These are phyloP conservation scores for Ligustrum vulgare DNA, from an alignment of 257 asterid species.

Conservation along the genomic window DNA sequence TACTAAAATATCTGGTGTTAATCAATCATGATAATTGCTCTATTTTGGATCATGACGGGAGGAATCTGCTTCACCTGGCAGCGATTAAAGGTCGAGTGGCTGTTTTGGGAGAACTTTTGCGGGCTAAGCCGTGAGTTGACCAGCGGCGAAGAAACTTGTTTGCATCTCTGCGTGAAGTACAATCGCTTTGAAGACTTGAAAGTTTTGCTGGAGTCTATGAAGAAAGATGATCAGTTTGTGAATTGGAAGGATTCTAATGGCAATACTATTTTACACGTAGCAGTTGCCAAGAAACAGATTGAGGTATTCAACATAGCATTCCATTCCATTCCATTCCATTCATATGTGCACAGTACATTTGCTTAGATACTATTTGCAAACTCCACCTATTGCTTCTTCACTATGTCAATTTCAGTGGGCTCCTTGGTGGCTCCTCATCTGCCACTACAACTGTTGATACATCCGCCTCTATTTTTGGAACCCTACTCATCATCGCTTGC, in stretches of 20 bases:
- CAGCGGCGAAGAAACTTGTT: conserved; percentile 29
- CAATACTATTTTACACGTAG: conserved; percentile 30
- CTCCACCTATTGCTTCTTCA: too few relatives aligned
- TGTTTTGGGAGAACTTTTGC: conserved; percentile 23
- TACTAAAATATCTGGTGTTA: conserved; percentile 24
- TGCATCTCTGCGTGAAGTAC: conserved; percentile 36
- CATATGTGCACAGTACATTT: too few relatives aligned
- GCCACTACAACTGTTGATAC: too few relatives aligned
- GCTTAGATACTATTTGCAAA: too few relatives aligned
- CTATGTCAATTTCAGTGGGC: too few relatives aligned
- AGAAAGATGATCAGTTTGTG: conserved; percentile 29
- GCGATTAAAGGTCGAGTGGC: conserved; percentile 35
- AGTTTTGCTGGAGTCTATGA: conserved; percentile 15
- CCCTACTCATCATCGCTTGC: too few relatives aligned
- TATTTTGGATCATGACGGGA: conserved; percentile 26
- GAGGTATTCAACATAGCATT: conserved; percentile 21
- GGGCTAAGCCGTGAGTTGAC: conserved; percentile 28
- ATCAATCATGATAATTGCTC: conserved; percentile 25
- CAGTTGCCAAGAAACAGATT: conserved; percentile 37
- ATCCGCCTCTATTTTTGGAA: too few relatives aligned
- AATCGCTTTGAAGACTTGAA: conserved; percentile 35
- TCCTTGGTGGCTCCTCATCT: too few relatives aligned
- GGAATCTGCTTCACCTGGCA: conserved; percentile 33
- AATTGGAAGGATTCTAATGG: conserved; percentile 35
- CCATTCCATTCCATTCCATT: too few relatives aligned